Conservation (phyloP, 768 basidiomycete genomes). For the Jaapia argillacea region DNA sequence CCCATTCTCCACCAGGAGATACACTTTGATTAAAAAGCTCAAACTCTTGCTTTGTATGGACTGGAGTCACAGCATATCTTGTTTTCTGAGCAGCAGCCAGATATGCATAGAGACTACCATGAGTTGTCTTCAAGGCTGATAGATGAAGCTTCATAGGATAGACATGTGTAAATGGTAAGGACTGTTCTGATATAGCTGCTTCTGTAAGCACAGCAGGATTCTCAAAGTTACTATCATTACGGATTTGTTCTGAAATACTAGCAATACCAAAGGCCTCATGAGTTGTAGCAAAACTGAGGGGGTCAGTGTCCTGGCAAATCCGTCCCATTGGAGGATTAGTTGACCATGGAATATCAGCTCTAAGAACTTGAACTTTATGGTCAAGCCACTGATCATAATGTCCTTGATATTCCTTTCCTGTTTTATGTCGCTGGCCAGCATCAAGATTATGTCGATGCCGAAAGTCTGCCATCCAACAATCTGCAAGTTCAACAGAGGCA, state of each 20-base stretch:
- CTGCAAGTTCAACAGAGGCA: slow-evolving; percentile 13
- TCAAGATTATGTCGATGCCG: slow-evolving; percentile 10
- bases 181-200: not conserved
- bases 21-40: not conserved
- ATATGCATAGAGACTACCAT: too few species aligned
- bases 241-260: not conserved
- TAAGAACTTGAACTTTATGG: slow-evolving; percentile 2
- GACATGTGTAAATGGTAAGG: not conserved
- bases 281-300: not conserved
- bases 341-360: not conserved
- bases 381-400: too few species aligned
- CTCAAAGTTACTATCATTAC: not conserved
- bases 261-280: not conserved
- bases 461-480: slow-evolving; percentile 11
- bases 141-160: not conserved
- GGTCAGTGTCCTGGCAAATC: not conserved
- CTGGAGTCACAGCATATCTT: not conserved
- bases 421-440: too few species aligned
- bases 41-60: not conserved
- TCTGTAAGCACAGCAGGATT: not conserved
- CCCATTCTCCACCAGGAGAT: not conserved
- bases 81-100: not conserved
- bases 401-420: too few species aligned
- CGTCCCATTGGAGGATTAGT: not conserved
- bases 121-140: too few species aligned